Conservation (phyloP, 2,329 filamentous ascomycete genomes). For the Hypoxylon sp. region DNA sequence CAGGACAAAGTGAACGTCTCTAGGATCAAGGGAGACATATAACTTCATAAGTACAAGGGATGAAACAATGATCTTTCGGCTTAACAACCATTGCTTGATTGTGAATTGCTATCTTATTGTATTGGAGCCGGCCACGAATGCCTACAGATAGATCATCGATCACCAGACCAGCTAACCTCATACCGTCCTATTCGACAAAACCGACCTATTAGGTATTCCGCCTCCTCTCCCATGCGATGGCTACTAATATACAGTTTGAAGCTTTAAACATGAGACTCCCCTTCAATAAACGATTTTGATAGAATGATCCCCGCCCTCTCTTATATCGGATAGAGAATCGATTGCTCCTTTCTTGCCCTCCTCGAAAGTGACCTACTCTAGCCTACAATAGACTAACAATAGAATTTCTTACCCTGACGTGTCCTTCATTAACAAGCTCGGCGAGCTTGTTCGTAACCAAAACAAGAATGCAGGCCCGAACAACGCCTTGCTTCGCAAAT, state of each 20-base stretch:
- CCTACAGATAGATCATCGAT: constrained; percentile 9
- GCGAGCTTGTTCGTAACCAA: constrained; percentile 29
- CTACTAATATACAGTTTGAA: constrained; percentile 43
- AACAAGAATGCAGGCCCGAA: constrained; percentile 31
- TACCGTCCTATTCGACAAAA: constrained; percentile 12
- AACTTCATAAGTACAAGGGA: neutral
- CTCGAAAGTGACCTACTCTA: constrained; percentile 64
- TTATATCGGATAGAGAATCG: constrained; percentile 12
- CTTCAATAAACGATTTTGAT: constrained; percentile 12
- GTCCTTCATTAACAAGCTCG: constrained; percentile 53
- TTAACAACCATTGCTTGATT: neutral
- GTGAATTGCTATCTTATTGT: constrained; percentile 10
- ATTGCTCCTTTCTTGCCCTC: constrained; percentile 39
- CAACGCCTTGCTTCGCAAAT: constrained; percentile 48
- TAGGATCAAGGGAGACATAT: neutral
- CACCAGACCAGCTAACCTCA: constrained; percentile 6
- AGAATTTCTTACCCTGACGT: constrained; percentile 65
- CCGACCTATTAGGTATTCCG: constrained; percentile 25
- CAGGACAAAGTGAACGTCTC: neutral
- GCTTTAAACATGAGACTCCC: constrained; percentile 18
- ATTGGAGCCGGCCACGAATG: constrained; percentile 12
- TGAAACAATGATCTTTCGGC: neutral
- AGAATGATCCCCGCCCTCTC: constrained; percentile 6
- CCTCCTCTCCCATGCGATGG: constrained; percentile 12
- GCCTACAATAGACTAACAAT: constrained; percentile 66